phyloP scores from a whole-genome alignment of 2,329 filamentous ascomycete species.

The Epichloe sp. region DNA sequence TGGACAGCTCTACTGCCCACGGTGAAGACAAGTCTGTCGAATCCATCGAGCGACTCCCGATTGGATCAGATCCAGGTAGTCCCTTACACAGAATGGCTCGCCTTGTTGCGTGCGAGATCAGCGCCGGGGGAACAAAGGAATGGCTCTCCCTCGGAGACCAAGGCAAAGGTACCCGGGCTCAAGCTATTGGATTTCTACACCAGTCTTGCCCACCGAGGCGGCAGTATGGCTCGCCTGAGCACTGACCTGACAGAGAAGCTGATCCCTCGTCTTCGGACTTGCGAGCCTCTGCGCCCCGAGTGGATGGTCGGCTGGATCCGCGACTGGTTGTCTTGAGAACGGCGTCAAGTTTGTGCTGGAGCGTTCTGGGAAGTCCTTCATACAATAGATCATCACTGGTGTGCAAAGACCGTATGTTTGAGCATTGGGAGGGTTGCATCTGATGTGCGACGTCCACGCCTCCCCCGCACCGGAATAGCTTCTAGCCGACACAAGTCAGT shows the following conservation, averaged over 20 bases:
- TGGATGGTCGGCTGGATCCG: constrained; percentile 5
- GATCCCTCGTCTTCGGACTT: background rate
- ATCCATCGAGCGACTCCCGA: background rate
- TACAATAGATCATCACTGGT: too few species aligned
- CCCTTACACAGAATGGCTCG: constrained; percentile 1
- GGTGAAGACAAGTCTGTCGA: background rate
- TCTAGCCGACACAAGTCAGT: too few species aligned
- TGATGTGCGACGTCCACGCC: too few species aligned
- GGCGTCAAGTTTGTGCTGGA: too few species aligned
- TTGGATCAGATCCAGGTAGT: background rate
- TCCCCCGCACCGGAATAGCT: too few species aligned
- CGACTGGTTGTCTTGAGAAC: constrained; percentile 1
- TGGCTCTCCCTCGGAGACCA: background rate
- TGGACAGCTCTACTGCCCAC: constrained; percentile 3
- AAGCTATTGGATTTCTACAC: constrained; percentile 6
- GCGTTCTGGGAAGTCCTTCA: too few species aligned
- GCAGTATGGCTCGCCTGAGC: background rate
- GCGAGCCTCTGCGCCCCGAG: constrained; percentile 1
- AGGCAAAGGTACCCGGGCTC: background rate
- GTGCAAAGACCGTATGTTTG: too few species aligned
- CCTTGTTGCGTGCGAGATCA: background rate
- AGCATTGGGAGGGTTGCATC: too few species aligned
- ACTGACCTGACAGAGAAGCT: background rate
- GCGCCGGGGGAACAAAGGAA: background rate
- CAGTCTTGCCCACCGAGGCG: background rate